Base-by-base conservation (phyloP, 1,139 yeast species). In the Suhomyces kunorum region DNA sequence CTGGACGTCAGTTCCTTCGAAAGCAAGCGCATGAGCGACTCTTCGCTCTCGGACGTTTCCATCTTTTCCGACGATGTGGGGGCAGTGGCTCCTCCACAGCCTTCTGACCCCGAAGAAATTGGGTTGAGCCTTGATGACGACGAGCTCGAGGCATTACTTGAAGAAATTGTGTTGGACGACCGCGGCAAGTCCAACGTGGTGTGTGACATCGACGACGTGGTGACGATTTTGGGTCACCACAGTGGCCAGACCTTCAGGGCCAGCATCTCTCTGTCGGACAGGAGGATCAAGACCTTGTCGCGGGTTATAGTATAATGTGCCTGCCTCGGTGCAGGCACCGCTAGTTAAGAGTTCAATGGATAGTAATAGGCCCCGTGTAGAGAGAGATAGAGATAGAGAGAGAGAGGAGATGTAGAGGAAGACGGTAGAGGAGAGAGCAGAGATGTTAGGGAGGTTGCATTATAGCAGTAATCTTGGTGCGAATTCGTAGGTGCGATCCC, bases 121-220 rank as follows among this genome's bases (percentile, higher is more conserved):
- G 50, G 34, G 40, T 54, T 43, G 46, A 52, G 36, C 36, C 42
- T 32, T 46, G 57, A 49, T 24, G 45, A 49, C n/a, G 55, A 49
- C 16, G 58, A 54, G 19, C 40, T 52, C 34, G 57, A 49, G 11
- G 41, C 46, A 7, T 43, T 55, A 16, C 45, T 58, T 8, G 55
- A 50, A 6, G 62, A 60, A 28, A 36, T 59, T 9, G 52, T 50
- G 12, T 36, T 45, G 6, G 50, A 54, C 15, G 58, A 51, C 13
- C 44, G 45, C 14, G 54, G 53, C 3, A 38, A 46, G 8, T 48
- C 55, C 18, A 41, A 29, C 6, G 28, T 51, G 17, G 51, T 63
- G 6, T 50, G 44, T 38, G 29, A 45, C 19, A 53, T 63, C 7
- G 64, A 62, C 32, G 56, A 50, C 4, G 55, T 61, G 8, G 54